Percentiles rank a stretch among this genome's conserved stretches.
Conservation (phyloP, 139 green algal species). For the Micractinium sp. region DNA sequence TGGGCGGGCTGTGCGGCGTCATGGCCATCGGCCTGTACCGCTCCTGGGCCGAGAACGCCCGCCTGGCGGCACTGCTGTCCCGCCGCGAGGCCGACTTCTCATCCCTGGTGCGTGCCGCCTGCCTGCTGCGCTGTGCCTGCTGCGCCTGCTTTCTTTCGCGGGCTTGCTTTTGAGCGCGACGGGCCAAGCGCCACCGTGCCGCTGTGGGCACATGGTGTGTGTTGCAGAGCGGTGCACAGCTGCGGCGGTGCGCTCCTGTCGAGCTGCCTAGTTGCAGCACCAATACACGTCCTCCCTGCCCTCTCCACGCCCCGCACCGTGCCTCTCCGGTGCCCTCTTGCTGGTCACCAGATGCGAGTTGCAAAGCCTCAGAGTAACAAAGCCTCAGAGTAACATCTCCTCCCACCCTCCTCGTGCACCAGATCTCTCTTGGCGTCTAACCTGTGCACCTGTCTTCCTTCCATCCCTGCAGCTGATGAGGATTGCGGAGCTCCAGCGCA, state of each 20-base stretch:
- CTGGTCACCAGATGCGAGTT: no score
- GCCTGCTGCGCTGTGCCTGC: no score
- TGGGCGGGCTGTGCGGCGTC: not conserved
- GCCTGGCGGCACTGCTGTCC: not conserved
- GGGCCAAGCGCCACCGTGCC: not conserved
- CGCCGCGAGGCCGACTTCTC: slow-evolving; percentile 4
- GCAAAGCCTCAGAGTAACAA: no score
- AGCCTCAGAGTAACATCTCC: not conserved
- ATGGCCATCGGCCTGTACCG: not conserved
- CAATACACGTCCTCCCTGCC: no score
- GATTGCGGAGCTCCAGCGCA: slow-evolving; percentile 28
- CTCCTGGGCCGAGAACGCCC: slow-evolving; percentile 5
- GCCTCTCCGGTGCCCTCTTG: no score
- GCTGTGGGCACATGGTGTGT: not conserved
- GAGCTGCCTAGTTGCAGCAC: no score
- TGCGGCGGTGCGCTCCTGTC: no score
- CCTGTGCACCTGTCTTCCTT: not conserved
- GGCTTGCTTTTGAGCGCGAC: no score
- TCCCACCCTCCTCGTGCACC: not conserved
- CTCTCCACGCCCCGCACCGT: no score
- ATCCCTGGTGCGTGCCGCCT: not conserved
- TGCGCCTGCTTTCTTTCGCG: not conserved
- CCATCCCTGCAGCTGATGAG: slow-evolving; percentile 13
- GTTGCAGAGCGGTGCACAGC: no score
- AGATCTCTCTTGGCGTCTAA: not conserved